phyloP scores from a whole-genome alignment of 495 filamentous ascomycete genomes.

The Acidomyces sp. region DNA sequence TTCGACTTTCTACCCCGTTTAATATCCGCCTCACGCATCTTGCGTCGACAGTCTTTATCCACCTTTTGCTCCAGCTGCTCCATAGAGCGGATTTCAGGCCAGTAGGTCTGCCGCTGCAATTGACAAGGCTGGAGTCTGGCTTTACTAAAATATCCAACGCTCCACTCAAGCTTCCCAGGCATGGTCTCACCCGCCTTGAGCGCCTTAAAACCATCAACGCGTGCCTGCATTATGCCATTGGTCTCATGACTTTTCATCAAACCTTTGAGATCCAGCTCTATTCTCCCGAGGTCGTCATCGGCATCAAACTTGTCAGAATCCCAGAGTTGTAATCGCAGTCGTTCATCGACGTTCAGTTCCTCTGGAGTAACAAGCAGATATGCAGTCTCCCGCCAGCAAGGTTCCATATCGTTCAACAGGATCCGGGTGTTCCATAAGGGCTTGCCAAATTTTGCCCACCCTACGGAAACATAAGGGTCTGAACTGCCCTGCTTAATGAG shows the following conservation, averaged over 20 bases:
- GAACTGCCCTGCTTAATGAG: conserved; percentile 44
- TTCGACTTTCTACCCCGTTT: conserved; percentile 27
- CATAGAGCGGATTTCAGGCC: conserved; percentile 35
- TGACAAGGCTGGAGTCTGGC: conserved; percentile 42
- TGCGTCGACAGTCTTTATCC: conserved; percentile 37
- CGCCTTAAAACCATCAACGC: conserved; percentile 46
- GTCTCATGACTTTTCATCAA: conserved; percentile 44
- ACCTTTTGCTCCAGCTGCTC: conserved; percentile 43
- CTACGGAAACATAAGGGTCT: conserved; percentile 56
- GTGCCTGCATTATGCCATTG: conserved; percentile 41
- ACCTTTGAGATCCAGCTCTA: conserved; percentile 51
- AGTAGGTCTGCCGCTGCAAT: conserved; percentile 41
- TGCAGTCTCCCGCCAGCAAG: conserved; percentile 55
- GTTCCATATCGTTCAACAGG: conserved; percentile 47
- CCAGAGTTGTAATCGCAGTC: conserved; percentile 54
- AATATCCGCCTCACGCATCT: conserved; percentile 47
- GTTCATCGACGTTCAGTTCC: conserved; percentile 61
- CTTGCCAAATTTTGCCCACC: conserved; percentile 65
- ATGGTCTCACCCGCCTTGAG: conserved; percentile 48
- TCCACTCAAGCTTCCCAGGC: conserved; percentile 58
- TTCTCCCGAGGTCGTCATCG: conserved; percentile 58
- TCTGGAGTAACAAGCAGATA: conserved; percentile 51
- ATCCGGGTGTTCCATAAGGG: conserved; percentile 51
- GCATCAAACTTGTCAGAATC: conserved; percentile 56
- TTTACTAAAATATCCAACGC: conserved; percentile 58